A percentile compares a stretch with the other conserved stretches of the same genome.
phyloP scores from a whole-genome alignment of 768 basidiomycete genomes.

The Tremella fuciformis region DNA sequence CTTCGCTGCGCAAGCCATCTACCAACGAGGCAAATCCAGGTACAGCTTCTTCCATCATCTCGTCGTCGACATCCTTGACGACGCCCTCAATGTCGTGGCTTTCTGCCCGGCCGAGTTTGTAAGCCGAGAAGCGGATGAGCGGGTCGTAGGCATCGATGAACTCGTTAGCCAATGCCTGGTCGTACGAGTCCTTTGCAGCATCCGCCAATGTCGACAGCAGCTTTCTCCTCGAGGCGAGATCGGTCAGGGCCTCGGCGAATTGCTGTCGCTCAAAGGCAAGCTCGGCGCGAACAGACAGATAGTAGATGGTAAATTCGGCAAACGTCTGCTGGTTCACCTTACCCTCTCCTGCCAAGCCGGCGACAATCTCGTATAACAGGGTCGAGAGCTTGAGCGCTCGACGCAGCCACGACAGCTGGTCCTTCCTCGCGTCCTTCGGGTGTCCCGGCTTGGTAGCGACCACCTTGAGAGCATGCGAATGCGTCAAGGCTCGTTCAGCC shows the following conservation, averaged over 20 bases:
- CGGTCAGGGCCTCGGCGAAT: conserved; percentile 66
- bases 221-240: conserved; percentile 72
- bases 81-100: conserved; percentile 59
- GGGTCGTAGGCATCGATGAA: conserved; percentile 85
- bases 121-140: conserved; percentile 87
- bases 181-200: conserved; percentile 62
- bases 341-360: conserved; percentile 67
- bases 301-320: conserved; percentile 72
- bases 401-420: conserved; percentile 47
- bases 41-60: conserved; percentile 58
- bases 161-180: conserved; percentile 79
- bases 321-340: conserved; percentile 60
- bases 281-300: conserved; percentile 75
- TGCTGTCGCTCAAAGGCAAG: conserved; percentile 73
- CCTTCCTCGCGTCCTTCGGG: conserved; percentile 19
- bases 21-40: conserved; percentile 62
- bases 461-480: conserved; percentile 71
- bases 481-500: conserved; percentile 86
- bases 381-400: conserved; percentile 36
- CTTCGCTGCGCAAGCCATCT: conserved; percentile 58
- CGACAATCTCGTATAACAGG: conserved; percentile 54
- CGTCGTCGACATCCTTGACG: conserved; percentile 44
- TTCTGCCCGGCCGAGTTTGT: conserved; percentile 72
- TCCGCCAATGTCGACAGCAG: conserved; percentile 56
- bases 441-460: conserved; percentile 57